Evolutionary conservation across 768 basidiomycete genomes (phyloP), one percentile per base, ranked within the genome.

Genomic region (Boletus reticulatus): DNA sequence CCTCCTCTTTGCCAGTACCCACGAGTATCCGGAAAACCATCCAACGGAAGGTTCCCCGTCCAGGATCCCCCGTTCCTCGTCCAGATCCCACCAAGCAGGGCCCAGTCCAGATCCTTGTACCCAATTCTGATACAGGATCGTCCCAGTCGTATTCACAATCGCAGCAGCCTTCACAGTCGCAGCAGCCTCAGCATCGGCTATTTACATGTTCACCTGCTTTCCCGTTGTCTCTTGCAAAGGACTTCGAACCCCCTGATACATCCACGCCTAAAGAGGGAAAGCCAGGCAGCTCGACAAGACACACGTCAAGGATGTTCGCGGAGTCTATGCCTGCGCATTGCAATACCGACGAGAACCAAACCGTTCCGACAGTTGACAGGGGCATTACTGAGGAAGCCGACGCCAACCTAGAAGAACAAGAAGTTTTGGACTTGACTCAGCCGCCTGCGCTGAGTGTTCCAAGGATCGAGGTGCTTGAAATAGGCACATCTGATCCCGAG

Each of bases 111-210:
- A 73, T 84, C n/a, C 65, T 84, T 22, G 83, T 76, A 9, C 82
- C 83, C 4, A 80, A 83, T 61, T 83, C 83, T 11, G 83, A 85
- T 34, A 66, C 68, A 11, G 69, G 68, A 32, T 75, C 73, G 3
- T 75, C 75, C 50, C 67, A 63, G 19, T 36, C 62, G 60, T 64
- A 68, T 34, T 65, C 67, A 13, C 73, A 74, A 39, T 62, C 64
- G 4, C 70, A 65, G 31, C 43, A 27, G 20, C 55, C 51, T 29
- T 58, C 62, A n/a, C 60, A 63, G 11, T 73, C 73, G 4, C 75
- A 73, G 50, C 73, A 73, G 34, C 56, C 63, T 19, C 66, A 68
- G 37, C 22, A 46, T 29, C 62, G 56, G 19, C 43, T 50, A 12
- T 43, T 49, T 44, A 50, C 55, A 4, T 55, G 56, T 51, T 32